Percentiles rank a stretch among this genome's conserved stretches.
Conservation (phyloP, 192 early-diverging fungal species). For the Dissophora globulifera region DNA sequence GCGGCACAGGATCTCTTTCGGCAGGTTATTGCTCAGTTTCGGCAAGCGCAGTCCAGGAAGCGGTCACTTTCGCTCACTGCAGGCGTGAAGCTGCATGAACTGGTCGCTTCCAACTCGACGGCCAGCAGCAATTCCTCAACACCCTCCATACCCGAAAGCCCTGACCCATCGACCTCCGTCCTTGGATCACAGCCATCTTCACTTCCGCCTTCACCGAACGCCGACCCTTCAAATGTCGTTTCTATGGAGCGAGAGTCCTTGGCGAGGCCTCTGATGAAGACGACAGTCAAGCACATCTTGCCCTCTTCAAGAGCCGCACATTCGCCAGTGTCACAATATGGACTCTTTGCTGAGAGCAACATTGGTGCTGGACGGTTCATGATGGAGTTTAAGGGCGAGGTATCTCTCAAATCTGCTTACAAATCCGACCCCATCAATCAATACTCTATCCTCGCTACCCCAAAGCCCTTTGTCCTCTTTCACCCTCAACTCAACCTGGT, state of each 20-base stretch:
- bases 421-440: constrained; percentile 73
- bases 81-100: constrained; percentile 34
- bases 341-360: constrained; percentile 69
- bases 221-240: constrained; percentile 38
- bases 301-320: constrained; percentile 26
- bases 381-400: constrained; percentile 82
- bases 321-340: constrained; percentile 56
- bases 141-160: constrained; percentile 14
- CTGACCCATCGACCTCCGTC: constrained; percentile 1
- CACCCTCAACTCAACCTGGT: constrained; percentile 73
- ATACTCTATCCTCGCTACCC: constrained; percentile 71
- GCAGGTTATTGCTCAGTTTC: constrained; percentile 47
- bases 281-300: constrained; percentile 51
- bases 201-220: constrained; percentile 6
- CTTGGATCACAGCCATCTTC: constrained; percentile 30
- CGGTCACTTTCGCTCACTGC: constrained; percentile 54
- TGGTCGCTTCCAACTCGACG: constrained; percentile 23
- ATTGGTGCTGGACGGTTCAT: constrained; percentile 69
- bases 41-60: constrained; percentile 54
- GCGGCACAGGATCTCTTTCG: constrained; percentile 54
- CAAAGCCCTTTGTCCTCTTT: constrained; percentile 71
- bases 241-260: constrained; percentile 56
- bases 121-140: constrained; percentile 5
- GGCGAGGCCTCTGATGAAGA: constrained; percentile 55
- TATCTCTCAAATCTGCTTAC: constrained; percentile 72